phyloP scores from a whole-genome alignment of 2,329 filamentous ascomycete species.

The Neoascochyta sp. region DNA sequence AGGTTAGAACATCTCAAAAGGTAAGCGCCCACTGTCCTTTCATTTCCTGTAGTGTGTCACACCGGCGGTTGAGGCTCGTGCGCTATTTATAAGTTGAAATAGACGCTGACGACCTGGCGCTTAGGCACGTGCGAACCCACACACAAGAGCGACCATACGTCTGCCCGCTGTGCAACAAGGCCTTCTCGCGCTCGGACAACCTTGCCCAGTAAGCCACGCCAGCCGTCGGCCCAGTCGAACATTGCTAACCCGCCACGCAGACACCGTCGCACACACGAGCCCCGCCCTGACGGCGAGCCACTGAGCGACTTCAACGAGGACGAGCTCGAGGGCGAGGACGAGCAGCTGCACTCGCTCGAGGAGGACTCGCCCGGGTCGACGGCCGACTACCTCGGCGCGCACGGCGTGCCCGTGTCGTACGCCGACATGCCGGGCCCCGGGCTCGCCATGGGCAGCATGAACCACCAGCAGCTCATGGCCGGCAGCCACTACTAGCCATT shows the following conservation, averaged over 20 bases:
- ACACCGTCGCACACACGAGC: slow-evolving; percentile 78
- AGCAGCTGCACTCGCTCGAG: slow-evolving; percentile 75
- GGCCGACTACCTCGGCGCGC: slow-evolving; percentile 52
- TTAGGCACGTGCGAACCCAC: slow-evolving; percentile 96
- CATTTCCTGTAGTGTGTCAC: slow-evolving; percentile 8
- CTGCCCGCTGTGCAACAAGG: slow-evolving; percentile 97
- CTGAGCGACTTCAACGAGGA: slow-evolving; percentile 67
- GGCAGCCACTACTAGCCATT: slow-evolving; percentile 42
- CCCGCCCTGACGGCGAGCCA: slow-evolving; percentile 60
- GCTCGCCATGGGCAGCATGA: slow-evolving; percentile 37
- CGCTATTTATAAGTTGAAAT: slow-evolving; percentile 37
- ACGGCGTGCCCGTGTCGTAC: slow-evolving; percentile 31
- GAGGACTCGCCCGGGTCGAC: slow-evolving; percentile 73
- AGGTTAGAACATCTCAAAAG: slow-evolving; percentile 98
- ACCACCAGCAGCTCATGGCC: slow-evolving; percentile 45
- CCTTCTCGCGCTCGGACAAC: slow-evolving; percentile 97
- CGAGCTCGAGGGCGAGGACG: slow-evolving; percentile 83
- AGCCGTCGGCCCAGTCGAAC: slow-evolving; percentile 7
- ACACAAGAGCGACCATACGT: slow-evolving; percentile 98
- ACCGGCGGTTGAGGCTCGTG: slow-evolving; percentile 7
- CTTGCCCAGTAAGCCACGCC: slow-evolving; percentile 76
- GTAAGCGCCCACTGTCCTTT: slow-evolving; percentile 59
- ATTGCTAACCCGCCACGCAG: slow-evolving; percentile 46
- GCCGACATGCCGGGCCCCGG: slow-evolving; percentile 35
- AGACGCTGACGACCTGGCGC: slow-evolving; percentile 48